Percentiles rank a stretch among this genome's conserved stretches.
Evolutionary conservation across 495 filamentous ascomycete species (phyloP).

Genomic region (Clohesyomyces aquaticus): DNA sequence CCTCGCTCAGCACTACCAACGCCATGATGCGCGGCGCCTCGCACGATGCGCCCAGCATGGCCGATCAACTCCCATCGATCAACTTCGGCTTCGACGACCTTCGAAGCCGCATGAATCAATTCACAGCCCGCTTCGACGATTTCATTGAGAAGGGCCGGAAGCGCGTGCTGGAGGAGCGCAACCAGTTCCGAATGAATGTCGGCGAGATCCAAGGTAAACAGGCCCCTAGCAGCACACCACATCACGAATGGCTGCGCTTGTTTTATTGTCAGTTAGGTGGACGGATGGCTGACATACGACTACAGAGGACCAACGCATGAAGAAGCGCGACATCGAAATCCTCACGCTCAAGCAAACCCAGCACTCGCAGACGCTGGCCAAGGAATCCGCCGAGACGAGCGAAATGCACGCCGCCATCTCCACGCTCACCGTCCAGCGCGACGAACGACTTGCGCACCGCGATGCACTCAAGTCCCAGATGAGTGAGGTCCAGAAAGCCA

Average conservation of each 20-base stretch:
- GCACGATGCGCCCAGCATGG: conserved; percentile 64
- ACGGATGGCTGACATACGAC: conserved; percentile 10
- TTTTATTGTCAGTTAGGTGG: no score
- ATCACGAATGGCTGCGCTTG: no score
- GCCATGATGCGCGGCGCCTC: conserved; percentile 72
- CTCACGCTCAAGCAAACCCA: conserved; percentile 73
- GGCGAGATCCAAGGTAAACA: conserved; percentile 82
- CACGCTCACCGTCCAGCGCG: conserved; percentile 72
- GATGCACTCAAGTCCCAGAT: conserved; percentile 80
- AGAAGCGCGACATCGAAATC: conserved; percentile 83
- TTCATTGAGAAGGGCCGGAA: conserved; percentile 92
- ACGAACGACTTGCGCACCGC: conserved; percentile 70
- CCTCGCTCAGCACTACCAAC: conserved; percentile 72
- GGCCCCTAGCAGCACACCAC: no score
- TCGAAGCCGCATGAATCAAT: conserved; percentile 91
- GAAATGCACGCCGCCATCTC: conserved; percentile 86
- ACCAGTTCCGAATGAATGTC: conserved; percentile 88
- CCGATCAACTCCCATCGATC: conserved; percentile 83
- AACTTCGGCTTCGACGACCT: conserved; percentile 97
- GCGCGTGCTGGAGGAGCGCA: conserved; percentile 86
- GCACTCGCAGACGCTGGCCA: conserved; percentile 77
- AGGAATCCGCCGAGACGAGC: conserved; percentile 82
- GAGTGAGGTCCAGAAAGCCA: conserved; percentile 70
- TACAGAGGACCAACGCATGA: conserved; percentile 87
- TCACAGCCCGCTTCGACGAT: conserved; percentile 86